These are phyloP conservation scores for Glycyrrhiza uralensis DNA, from an alignment of 306 rosid species.

Conservation along the genomic window DNA sequence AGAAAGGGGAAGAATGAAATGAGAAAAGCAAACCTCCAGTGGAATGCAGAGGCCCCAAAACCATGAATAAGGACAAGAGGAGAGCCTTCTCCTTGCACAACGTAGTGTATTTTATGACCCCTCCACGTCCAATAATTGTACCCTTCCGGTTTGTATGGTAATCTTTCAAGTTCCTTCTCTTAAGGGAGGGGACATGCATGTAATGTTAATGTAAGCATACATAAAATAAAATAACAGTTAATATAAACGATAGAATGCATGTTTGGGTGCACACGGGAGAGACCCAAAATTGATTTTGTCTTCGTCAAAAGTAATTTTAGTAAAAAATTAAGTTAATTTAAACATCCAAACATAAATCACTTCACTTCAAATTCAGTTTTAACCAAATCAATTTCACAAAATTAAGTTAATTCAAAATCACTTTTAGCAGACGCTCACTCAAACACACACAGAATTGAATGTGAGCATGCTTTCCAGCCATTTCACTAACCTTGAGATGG, in stretches of 20 bases:
- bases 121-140: conserved; percentile 92
- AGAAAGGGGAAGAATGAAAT: too few species aligned
- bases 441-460: neutral
- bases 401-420: too few species aligned
- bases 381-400: too few species aligned
- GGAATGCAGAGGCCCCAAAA: conserved; percentile 91
- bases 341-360: too few species aligned
- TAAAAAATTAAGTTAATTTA: too few species aligned
- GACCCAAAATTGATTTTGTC: too few species aligned
- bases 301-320: too few species aligned
- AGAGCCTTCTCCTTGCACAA: conserved; percentile 93
- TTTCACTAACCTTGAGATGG: conserved; percentile 51
- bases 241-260: too few species aligned
- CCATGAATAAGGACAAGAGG: conserved; percentile 91
- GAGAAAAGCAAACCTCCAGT: conserved; percentile 80
- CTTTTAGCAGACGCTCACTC: too few species aligned
- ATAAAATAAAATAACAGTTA: neutral
- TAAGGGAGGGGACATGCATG: neutral
- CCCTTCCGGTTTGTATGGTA: conserved; percentile 67
- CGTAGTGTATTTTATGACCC: conserved; percentile 85
- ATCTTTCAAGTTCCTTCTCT: conserved; percentile 39
- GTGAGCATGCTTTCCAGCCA: neutral
- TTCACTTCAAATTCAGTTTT: too few species aligned
- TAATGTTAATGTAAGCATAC: neutral
- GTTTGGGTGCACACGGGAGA: too few species aligned